Percentiles rank a stretch among this genome's conserved stretches.
Evolutionary conservation across 768 basidiomycete species (phyloP).

Genomic region (Naganishia vishniacii): DNA sequence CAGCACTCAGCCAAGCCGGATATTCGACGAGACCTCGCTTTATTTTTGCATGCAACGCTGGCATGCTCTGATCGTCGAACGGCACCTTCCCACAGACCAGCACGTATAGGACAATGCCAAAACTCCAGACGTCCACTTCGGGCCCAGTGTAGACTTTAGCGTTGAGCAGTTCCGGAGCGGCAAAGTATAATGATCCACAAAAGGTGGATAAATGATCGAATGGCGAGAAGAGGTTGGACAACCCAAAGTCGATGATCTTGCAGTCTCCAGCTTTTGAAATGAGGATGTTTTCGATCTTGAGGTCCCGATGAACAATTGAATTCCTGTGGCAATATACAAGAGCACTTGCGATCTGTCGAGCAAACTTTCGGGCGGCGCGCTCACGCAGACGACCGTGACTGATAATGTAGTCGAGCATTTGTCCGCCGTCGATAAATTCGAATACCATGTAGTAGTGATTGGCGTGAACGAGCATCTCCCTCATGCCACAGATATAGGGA

Average conservation of each 20-base stretch:
- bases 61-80: constrained; percentile 99
- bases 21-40: constrained; percentile 96
- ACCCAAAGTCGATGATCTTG: constrained; percentile 98
- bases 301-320: constrained; percentile 92
- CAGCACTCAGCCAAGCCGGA: constrained; percentile 89
- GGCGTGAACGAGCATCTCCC: constrained; percentile 94
- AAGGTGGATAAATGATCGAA: constrained; percentile 78
- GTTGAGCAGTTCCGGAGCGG: constrained; percentile 93
- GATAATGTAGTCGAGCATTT: constrained; percentile 99
- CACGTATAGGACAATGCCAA: constrained; percentile 95
- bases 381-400: constrained; percentile 92
- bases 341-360: constrained; percentile 91
- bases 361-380: constrained; percentile 93
- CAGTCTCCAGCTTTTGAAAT: constrained; percentile 98
- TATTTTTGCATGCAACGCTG: constrained; percentile 96
- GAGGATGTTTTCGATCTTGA: constrained; percentile 99
- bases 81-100: constrained; percentile 98
- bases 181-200: constrained; percentile 96
- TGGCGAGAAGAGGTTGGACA: constrained; percentile 92
- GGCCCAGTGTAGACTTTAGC: constrained; percentile 95
- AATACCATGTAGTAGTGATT: constrained; percentile 99
- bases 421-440: constrained; percentile 97
- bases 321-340: constrained; percentile 96
- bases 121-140: constrained; percentile 98
- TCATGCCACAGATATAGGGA: constrained; percentile 98